These are phyloP conservation scores for Aechmea fasciata DNA, from an alignment of 176 grass and related monocot genomes.

Conservation along the genomic window DNA sequence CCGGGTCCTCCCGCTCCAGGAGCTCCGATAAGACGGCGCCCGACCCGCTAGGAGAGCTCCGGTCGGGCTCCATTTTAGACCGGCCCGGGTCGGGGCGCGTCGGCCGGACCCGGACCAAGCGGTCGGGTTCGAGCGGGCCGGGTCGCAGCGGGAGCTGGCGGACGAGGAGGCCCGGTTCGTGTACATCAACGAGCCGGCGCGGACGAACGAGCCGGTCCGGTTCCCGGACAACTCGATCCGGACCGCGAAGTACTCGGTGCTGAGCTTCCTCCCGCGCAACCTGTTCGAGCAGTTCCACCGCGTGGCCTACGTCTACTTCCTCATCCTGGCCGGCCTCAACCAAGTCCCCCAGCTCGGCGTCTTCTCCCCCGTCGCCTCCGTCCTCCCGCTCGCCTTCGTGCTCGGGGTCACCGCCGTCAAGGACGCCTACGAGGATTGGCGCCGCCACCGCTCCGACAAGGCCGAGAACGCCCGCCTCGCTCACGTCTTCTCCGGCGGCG, in stretches of 20 bases:
- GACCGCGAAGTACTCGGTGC: conserved; percentile 65
- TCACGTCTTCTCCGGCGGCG: conserved; percentile 23
- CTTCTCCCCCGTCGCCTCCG: conserved; percentile 29
- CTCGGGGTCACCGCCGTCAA: conserved; percentile 71
- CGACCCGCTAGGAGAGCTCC: neutral
- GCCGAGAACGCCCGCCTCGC: conserved; percentile 57
- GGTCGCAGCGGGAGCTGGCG: conserved; percentile 67
- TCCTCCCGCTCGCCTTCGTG: conserved; percentile 77
- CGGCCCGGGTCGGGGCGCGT: conserved; percentile 20
- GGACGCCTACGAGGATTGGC: conserved; percentile 96
- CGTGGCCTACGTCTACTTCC: conserved; percentile 79
- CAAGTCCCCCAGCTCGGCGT: conserved; percentile 77
- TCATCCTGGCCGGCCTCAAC: conserved; percentile 55
- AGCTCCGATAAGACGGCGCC: neutral
- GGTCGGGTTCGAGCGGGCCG: conserved; percentile 45
- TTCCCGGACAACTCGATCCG: conserved; percentile 56
- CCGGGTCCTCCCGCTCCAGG: conserved; percentile 11
- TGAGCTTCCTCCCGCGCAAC: conserved; percentile 91
- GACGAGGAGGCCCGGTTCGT: conserved; percentile 91
- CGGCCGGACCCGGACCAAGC: conserved; percentile 20
- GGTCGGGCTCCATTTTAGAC: conserved; percentile 33
- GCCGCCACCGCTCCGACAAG: conserved; percentile 71
- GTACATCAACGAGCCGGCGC: conserved; percentile 62
- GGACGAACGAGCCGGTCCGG: conserved; percentile 30
- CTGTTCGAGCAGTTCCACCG: conserved; percentile 97